Percentiles rank a stretch among this genome's conserved stretches.
phyloP scores from a whole-genome alignment of 176 grass and related monocot species.

The Oryza rufipogon region DNA sequence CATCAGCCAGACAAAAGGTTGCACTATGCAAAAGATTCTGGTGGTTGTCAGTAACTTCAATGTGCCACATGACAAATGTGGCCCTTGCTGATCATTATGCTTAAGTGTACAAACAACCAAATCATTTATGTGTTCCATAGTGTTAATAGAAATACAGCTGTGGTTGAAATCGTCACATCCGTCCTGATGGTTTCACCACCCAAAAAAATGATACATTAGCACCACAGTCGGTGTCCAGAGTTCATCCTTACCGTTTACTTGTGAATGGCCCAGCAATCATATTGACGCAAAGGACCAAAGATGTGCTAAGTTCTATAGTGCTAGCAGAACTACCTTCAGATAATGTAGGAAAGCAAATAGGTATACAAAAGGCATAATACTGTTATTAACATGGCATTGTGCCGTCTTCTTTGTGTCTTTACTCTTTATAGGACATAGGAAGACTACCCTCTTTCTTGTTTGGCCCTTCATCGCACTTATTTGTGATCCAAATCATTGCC shows the following conservation, averaged over 20 bases:
- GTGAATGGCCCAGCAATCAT: neutral
- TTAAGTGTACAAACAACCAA: conserved; percentile 17
- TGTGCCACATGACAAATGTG: neutral
- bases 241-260: neutral
- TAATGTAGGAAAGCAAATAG: conserved; percentile 1
- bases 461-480: neutral
- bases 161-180: neutral
- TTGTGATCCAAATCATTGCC: neutral
- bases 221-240: neutral
- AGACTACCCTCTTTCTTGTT: neutral
- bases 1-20: neutral
- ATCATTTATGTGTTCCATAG: neutral
- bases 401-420: neutral
- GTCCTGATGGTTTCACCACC: conserved; percentile 7
- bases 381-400: neutral
- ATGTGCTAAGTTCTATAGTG: neutral
- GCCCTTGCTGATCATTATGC: neutral
- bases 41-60: conserved; percentile 12
- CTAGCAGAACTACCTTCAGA: neutral
- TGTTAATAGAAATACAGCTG: neutral
- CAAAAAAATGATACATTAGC: neutral
- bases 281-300: conserved; percentile 16
- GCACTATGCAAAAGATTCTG: neutral
- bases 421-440: neutral
- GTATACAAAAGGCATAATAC: neutral